Conservation (phyloP, 2,329 filamentous ascomycete genomes). For the Cryphonectria parasitica region DNA sequence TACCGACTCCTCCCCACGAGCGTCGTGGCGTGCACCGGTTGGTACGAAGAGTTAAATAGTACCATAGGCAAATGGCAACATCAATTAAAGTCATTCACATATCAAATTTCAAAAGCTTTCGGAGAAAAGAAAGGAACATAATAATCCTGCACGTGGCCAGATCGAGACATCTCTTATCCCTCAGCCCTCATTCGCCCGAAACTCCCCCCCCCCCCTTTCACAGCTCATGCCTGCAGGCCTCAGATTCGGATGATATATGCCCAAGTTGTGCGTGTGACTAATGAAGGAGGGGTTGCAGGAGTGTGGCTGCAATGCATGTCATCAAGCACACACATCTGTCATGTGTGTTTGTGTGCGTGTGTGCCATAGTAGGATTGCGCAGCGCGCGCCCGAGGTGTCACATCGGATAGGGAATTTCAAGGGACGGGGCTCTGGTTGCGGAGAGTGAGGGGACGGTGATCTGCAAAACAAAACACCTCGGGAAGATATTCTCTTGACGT, state of each 20-base stretch:
- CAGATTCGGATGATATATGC: neutral
- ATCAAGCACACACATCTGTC: neutral
- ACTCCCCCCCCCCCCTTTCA: neutral
- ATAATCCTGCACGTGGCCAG: slow-evolving; percentile 20
- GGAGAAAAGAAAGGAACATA: neutral
- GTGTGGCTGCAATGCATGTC: slow-evolving; percentile 2
- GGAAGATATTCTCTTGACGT: neutral
- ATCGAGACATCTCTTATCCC: slow-evolving; percentile 26
- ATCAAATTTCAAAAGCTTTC: neutral
- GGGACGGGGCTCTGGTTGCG: neutral
- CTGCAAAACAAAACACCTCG: neutral
- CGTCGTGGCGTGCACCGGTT: neutral
- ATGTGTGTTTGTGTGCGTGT: neutral
- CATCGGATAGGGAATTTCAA: neutral
- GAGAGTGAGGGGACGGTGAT: neutral
- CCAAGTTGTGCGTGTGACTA: neutral
- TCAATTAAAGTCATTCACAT: neutral
- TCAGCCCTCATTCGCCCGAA: slow-evolving; percentile 20
- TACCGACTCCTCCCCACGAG: neutral
- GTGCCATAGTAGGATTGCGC: neutral
- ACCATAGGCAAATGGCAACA: neutral
- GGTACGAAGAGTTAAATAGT: neutral
- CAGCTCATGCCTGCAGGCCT: neutral
- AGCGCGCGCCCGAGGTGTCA: neutral
- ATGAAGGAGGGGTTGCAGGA: no score